Percentiles rank a stretch among this genome's conserved stretches.
These are phyloP conservation scores for Nicotiana knightiana DNA, from an alignment of 257 asterid species.

Conservation along the genomic window DNA sequence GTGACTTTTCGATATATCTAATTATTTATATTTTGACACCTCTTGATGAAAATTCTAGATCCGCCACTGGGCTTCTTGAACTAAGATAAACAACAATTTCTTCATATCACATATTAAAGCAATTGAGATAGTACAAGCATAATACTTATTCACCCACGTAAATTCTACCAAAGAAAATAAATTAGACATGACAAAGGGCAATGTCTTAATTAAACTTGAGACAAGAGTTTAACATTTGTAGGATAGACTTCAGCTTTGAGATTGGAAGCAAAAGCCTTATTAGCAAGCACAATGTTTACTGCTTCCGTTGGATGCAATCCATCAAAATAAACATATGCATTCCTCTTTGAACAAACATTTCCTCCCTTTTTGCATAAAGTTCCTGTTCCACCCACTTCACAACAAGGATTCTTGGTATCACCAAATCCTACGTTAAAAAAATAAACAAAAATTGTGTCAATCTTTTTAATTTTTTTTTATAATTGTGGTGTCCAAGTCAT, in stretches of 20 bases:
- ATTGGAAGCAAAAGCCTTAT: constrained; percentile 1
- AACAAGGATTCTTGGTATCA: constrained; percentile 40
- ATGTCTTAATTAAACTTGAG: neutral
- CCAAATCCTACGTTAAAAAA: constrained; percentile 35
- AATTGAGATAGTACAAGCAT: no score
- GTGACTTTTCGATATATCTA: no score
- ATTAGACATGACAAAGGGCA: no score
- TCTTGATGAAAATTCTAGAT: no score
- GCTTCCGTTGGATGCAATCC: constrained; percentile 80
- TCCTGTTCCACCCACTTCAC: constrained; percentile 58
- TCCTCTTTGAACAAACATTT: constrained; percentile 37
- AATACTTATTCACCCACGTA: no score
- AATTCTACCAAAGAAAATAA: no score
- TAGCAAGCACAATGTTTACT: constrained; percentile 33
- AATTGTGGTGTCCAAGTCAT: no score
- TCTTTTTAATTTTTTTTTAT: no score
- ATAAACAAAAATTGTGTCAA: neutral
- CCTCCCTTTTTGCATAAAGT: constrained; percentile 57
- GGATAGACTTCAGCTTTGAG: constrained; percentile 5
- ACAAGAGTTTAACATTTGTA: neutral
- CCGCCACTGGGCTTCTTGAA: no score
- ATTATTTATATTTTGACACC: no score
- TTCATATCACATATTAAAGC: no score
- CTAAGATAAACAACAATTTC: no score
- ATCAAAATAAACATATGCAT: constrained; percentile 46